These are phyloP conservation scores for Aspergillus fructus DNA, from an alignment of 2,329 filamentous ascomycete species.

Conservation along the genomic window DNA sequence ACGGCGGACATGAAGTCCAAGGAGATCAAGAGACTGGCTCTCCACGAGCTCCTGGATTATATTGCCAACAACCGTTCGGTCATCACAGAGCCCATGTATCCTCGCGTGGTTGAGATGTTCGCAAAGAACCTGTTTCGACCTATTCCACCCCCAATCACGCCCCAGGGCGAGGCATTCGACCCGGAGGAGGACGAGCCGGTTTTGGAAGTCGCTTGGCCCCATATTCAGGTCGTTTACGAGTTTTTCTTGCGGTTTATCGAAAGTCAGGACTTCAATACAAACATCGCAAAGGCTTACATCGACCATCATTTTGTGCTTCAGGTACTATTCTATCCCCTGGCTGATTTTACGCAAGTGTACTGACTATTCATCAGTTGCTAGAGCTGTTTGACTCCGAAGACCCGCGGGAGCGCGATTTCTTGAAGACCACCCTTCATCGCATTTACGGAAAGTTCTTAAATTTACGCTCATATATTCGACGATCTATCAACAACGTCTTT, in stretches of 20 bases:
- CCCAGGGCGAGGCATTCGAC: conserved; percentile 96
- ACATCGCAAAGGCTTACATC: conserved; percentile 98
- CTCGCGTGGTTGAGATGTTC: conserved; percentile 98
- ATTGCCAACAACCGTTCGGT: conserved; percentile 98
- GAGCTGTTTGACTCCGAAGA: conserved; percentile 98
- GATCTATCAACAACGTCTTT: conserved; percentile 99
- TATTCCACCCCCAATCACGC: conserved; percentile 94
- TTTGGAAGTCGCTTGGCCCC: conserved; percentile 96
- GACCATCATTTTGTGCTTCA: conserved; percentile 96
- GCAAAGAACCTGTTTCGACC: conserved; percentile 97
- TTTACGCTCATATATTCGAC: conserved; percentile 90
- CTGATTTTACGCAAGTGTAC: not conserved
- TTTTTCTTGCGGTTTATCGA: conserved; percentile 99
- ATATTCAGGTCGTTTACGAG: conserved; percentile 99
- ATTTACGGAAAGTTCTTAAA: conserved; percentile 99
- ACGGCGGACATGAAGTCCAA: conserved; percentile 99
- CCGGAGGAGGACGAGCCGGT: conserved; percentile 98
- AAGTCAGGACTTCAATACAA: conserved; percentile 99
- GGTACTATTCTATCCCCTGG: conserved; percentile 35
- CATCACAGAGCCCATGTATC: conserved; percentile 99
- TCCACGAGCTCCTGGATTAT: conserved; percentile 96
- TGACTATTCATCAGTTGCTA: conserved; percentile 60
- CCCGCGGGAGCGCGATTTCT: conserved; percentile 90
- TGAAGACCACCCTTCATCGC: conserved; percentile 95
- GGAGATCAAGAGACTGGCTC: conserved; percentile 94